Percentiles rank a stretch among this genome's conserved stretches.
phyloP scores from a whole-genome alignment of 2,329 filamentous ascomycete species.

The Cryphonectria carpinicola region DNA sequence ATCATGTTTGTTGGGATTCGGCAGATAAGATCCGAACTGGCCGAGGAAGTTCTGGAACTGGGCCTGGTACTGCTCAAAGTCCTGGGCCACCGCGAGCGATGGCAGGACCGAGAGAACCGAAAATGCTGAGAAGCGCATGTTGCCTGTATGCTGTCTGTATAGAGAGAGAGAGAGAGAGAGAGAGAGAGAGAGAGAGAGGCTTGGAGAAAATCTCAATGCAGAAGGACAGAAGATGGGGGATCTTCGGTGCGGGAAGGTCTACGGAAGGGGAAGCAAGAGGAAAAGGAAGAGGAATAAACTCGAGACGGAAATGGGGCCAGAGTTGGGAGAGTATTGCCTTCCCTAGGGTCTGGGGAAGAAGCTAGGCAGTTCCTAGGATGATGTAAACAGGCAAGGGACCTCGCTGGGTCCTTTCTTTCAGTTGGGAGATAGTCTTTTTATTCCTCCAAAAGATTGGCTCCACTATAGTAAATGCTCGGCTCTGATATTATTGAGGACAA shows the following conservation, averaged over 20 bases:
- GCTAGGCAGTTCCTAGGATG: constrained; percentile 15
- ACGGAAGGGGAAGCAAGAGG: neutral
- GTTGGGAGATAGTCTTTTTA: neutral
- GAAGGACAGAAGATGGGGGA: constrained; percentile 21
- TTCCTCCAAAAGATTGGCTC: neutral
- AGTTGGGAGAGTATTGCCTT: constrained; percentile 17
- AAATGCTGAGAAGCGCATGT: constrained; percentile 62
- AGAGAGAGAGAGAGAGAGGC: neutral
- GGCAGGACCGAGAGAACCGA: constrained; percentile 58
- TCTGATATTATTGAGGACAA: neutral
- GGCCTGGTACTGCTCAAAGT: constrained; percentile 61
- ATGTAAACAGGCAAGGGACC: constrained; percentile 19
- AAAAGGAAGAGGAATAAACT: constrained; percentile 13
- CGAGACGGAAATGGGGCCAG: constrained; percentile 9
- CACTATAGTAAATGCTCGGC: neutral
- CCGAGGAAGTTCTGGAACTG: constrained; percentile 68
- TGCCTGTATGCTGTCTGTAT: constrained; percentile 31
- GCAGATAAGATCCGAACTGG: constrained; percentile 58
- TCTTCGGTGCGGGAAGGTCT: neutral
- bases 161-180: neutral
- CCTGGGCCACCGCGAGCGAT: constrained; percentile 56
- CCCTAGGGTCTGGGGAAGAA: constrained; percentile 24
- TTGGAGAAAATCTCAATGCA: constrained; percentile 9
- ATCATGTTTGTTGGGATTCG: constrained; percentile 40
- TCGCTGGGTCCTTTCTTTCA: constrained; percentile 2